phyloP scores from a whole-genome alignment of 345 rosid species.

The Rhodamnia argentea region DNA sequence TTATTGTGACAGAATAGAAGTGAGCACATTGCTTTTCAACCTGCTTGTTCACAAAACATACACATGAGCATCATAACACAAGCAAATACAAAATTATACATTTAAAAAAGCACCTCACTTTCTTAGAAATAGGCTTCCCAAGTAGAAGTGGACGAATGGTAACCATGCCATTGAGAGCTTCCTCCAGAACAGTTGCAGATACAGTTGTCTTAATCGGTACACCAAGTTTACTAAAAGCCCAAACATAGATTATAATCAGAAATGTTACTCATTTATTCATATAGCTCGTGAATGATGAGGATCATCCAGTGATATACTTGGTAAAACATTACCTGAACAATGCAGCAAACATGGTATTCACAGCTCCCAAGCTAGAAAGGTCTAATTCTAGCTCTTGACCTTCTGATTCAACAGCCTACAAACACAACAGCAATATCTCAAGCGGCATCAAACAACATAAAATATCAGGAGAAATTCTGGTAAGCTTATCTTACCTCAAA shows the following conservation, averaged over 20 bases:
- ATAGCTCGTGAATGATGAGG: not conserved
- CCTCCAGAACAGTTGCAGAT: conserved; percentile 90
- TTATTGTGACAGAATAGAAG: conserved; percentile 77
- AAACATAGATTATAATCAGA: not conserved
- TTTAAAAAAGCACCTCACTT: conserved; percentile 32
- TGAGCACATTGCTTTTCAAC: conserved; percentile 99
- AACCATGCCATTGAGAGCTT: conserved; percentile 82
- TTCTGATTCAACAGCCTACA: conserved; percentile 65
- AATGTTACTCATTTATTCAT: not conserved
- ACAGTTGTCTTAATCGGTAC: conserved; percentile 98
- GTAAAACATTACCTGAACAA: conserved; percentile 56
- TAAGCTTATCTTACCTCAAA: conserved; percentile 64
- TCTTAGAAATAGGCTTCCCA: conserved; percentile 56
- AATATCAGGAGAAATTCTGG: not conserved
- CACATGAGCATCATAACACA: conserved; percentile 2
- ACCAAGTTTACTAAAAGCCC: conserved; percentile 73
- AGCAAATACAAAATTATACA: conserved; percentile 3
- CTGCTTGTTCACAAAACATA: conserved; percentile 27
- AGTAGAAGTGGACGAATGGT: conserved; percentile 51
- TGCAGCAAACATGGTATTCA: conserved; percentile 93
- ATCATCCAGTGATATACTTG: not conserved
- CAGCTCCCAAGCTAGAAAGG: conserved; percentile 96
- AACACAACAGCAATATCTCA: not conserved
- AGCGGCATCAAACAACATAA: not conserved
- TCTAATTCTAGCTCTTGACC: conserved; percentile 87